These are phyloP conservation scores for Magnolia changhungtana DNA, from an alignment of 164 flowering plant species.

Conservation along the genomic window DNA sequence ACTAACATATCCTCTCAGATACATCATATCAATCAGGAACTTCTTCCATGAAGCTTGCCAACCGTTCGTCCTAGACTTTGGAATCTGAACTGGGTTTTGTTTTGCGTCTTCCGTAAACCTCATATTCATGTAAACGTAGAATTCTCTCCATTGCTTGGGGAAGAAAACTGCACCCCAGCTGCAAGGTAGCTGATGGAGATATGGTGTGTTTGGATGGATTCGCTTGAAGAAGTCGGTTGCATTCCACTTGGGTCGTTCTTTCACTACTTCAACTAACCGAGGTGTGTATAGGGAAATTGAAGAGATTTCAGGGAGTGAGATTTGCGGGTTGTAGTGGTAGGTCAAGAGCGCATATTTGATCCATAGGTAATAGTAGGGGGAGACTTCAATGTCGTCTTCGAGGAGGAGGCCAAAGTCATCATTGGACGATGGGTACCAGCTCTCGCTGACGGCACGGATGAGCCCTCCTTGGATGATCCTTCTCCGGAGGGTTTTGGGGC, in stretches of 20 bases:
- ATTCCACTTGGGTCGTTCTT: slow-evolving; percentile 93
- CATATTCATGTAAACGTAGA: slow-evolving; percentile 96
- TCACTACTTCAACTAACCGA: slow-evolving; percentile 78
- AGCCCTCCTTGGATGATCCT: slow-evolving; percentile 97
- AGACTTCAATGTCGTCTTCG: slow-evolving; percentile 96
- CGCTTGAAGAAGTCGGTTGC: slow-evolving; percentile 75
- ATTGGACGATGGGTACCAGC: slow-evolving; percentile 92
- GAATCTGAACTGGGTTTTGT: slow-evolving; percentile 88
- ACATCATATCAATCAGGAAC: slow-evolving; percentile 96
- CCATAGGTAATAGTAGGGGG: slow-evolving; percentile 94
- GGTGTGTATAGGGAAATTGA: slow-evolving; percentile 93
- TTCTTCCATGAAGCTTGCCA: slow-evolving; percentile 99
- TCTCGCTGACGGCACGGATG: slow-evolving; percentile 91
- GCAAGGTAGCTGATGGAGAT: slow-evolving; percentile 95
- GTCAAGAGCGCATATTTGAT: slow-evolving; percentile 78
- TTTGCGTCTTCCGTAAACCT: slow-evolving; percentile 89
- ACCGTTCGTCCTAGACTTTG: slow-evolving; percentile 87
- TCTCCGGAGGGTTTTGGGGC: slow-evolving; percentile 71
- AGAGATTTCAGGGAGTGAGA: slow-evolving; percentile 83
- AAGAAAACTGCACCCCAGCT: slow-evolving; percentile 99
- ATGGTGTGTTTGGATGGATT: slow-evolving; percentile 92
- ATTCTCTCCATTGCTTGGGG: slow-evolving; percentile 97
- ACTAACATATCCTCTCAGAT: slow-evolving; percentile 83
- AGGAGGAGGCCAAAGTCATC: slow-evolving; percentile 90
- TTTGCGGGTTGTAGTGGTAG: slow-evolving; percentile 88